These are phyloP conservation scores for Cardamine occulta DNA, from an alignment of 345 rosid genomes.

Conservation along the genomic window DNA sequence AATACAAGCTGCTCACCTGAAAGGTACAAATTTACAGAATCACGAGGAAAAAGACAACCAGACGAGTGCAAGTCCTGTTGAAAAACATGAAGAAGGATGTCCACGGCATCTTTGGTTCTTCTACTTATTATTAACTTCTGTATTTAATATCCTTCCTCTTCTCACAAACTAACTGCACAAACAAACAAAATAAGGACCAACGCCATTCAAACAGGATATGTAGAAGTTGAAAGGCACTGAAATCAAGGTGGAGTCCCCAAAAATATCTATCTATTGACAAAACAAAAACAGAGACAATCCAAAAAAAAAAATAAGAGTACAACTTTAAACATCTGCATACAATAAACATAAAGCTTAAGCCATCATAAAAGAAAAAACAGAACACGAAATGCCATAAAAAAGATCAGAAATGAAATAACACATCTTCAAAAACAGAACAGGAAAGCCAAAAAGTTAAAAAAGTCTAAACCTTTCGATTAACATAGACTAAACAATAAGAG, in stretches of 20 bases:
- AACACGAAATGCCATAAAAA: not conserved
- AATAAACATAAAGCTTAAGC: not conserved
- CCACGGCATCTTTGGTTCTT: constrained; percentile 78
- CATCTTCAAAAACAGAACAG: not conserved
- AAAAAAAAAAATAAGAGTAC: constrained; percentile 2
- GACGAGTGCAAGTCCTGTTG: constrained; percentile 63
- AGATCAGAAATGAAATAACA: not conserved
- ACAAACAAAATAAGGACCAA: constrained; percentile 17
- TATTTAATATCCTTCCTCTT: constrained; percentile 8
- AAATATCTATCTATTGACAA: not conserved
- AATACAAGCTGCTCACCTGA: constrained; percentile 42
- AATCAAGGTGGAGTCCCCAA: not conserved
- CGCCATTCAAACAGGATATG: not conserved
- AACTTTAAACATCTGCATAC: not conserved
- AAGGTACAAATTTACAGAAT: constrained; percentile 63
- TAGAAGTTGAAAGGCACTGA: constrained; percentile 12
- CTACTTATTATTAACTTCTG: constrained; percentile 35
- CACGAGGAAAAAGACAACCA: constrained; percentile 77
- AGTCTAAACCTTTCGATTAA: not conserved
- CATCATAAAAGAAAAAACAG: not conserved
- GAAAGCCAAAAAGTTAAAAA: not conserved
- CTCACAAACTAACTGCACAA: constrained; percentile 47
- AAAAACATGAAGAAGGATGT: constrained; percentile 64
- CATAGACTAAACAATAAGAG: not conserved
- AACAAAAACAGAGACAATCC: constrained; percentile 13